Evolutionary conservation across 2,329 filamentous ascomycete species (phyloP), one percentile per base, ranked within the genome.

Genomic region (Penicillium aurantiogriseum): DNA sequence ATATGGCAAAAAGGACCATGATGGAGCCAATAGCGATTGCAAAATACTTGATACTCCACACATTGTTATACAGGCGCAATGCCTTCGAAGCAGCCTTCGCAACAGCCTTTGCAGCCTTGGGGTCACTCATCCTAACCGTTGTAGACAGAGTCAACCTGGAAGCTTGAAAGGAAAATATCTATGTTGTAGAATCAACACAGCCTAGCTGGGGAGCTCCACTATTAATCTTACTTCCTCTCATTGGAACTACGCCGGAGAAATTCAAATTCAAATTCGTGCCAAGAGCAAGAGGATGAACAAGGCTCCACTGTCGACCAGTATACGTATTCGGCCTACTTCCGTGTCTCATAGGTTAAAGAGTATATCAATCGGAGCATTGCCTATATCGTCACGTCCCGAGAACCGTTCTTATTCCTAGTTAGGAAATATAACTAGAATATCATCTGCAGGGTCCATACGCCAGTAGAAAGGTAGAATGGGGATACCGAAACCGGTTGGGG

Each of bases 41-140:
- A 51, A 60, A 60, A 21, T 60, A 63, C 21, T 63, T 58, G n/a
- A 42, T 42, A n/a, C 29, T 52, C 61, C 61, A 63, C 27, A 50
- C 56, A 51, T 63, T 63, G 5, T 55, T 45, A n/a, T 13, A 49
- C 45, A 51, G 52, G 7, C 56, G 58, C n/a, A 58, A 33, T 38
- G 21, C 21, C 17, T 38, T 52, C 5, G 4, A 4, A 15, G 31
- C 29, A 36, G 21, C 17, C 17, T 33, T 51, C 9, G 48, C 23
- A 42, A 25, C 36, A 25, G 23, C 15, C 10, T 43, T n/a, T 21
- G 15, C 7, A 9, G 39, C 17, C 7, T 27, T 25, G 29, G 15
- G 2, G 7, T 36, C 48, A 42, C 38, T 52, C 40, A 45, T 45
- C 15, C 31, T 36, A 15, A 19, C 17, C 13, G 17, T 36, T 25